Evolutionary conservation across 208 protist genomes (phyloP), one percentile per base, ranked within the genome.

Genomic region (Leishmania major): DNA sequence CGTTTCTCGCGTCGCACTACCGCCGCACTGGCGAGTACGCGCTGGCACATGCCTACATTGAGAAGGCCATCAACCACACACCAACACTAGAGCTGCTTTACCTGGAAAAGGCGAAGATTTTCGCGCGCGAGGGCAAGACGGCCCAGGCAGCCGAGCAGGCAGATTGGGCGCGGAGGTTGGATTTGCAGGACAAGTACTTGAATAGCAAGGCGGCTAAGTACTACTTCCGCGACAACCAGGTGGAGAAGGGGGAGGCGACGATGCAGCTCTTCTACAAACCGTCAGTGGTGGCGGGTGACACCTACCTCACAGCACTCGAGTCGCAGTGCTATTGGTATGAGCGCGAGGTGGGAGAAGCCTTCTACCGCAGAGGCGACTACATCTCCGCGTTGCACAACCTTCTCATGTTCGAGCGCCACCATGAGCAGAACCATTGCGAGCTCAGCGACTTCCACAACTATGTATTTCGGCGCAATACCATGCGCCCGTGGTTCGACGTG

Each of bases 321-420:
- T 99, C 99, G 88, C 98, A 99, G 88, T 98, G 96, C 89, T 96
- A 94, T 81, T 99, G 99, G 98, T 99, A 98, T 84, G 97, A 99
- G 88, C 83, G 91, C 37, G 97, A 99, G 80, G 83, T 96, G 2
- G 98, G 97, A 28, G 87, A 98, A 75, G 87, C 92, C 17, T 99
- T 92, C 85, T 93, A 91, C 45, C 88, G 95, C 76, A 76, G 71
- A 49, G 92, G 92, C 19, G 91, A 98, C 80, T 94, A 95, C 84
- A 90, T 97, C n/a, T 93, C 87, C 22, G 97, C 98, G 4, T 86
- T 99, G 75, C 94, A 98, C 85, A 96, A 98, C 71, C 94, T 97
- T 57, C 84, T 97, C 51, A 90, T 96, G 77, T 96, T 99, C 35
- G 96, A 99, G 81, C 84, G 96, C 78, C 95, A 99, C 84, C 98